Conservation (phyloP, 768 basidiomycete species). For the Russula earlei region DNA sequence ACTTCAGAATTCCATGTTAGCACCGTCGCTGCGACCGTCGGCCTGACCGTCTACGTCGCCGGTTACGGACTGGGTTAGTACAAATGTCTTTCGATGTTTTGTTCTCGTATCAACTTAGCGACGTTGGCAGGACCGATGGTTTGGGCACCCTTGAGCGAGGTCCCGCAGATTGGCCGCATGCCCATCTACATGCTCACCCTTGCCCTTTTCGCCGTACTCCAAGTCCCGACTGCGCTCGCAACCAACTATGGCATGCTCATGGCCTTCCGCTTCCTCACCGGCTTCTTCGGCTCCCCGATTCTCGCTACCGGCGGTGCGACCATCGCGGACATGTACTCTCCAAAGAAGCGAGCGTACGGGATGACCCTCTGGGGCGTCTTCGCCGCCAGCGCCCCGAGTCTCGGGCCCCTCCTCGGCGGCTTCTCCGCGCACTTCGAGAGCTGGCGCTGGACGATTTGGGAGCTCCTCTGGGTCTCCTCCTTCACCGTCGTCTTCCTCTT, state of each 20-base stretch:
- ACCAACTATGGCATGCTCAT: conserved; percentile 27
- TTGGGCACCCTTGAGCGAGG: conserved; percentile 27
- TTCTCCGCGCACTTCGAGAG: conserved; percentile 27
- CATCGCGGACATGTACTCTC: conserved; percentile 22
- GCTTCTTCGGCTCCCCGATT: conserved; percentile 28
- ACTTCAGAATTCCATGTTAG: conserved; percentile 25
- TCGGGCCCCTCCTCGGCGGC: conserved; percentile 28
- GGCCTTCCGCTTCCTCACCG: conserved; percentile 29
- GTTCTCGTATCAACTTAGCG: neutral
- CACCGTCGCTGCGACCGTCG: conserved; percentile 25
- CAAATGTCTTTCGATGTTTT: neutral
- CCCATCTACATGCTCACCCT: conserved; percentile 28
- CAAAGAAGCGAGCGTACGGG: conserved; percentile 23
- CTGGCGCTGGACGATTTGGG: conserved; percentile 31
- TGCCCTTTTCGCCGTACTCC: conserved; percentile 27
- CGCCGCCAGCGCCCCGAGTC: conserved; percentile 25
- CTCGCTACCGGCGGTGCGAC: conserved; percentile 29
- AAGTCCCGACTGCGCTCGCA: conserved; percentile 29
- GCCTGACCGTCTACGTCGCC: conserved; percentile 25
- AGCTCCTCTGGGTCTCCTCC: conserved; percentile 28
- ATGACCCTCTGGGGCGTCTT: conserved; percentile 26
- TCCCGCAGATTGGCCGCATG: conserved; percentile 28
- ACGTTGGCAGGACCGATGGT: conserved; percentile 24
- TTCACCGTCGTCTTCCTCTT: neutral
- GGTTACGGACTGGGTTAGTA: conserved; percentile 22